Percentiles rank a stretch among this genome's conserved stretches.
These are phyloP conservation scores for Rasamsonia emersonii DNA, from an alignment of 2,329 filamentous ascomycete species.

Conservation along the genomic window DNA sequence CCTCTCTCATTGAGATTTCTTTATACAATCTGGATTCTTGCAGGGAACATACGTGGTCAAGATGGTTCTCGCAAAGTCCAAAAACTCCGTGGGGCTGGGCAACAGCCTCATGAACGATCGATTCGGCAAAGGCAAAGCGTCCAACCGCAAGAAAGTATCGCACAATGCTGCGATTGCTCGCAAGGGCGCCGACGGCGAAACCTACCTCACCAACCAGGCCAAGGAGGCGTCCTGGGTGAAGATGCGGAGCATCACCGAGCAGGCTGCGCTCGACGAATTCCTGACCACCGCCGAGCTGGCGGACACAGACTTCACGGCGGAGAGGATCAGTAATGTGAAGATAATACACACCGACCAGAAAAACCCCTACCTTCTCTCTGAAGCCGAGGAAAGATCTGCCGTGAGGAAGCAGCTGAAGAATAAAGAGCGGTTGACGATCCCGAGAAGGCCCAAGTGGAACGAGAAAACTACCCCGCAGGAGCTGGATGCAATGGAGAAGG, in stretches of 20 bases:
- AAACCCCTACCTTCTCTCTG: conserved; percentile 86
- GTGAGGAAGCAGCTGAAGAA: conserved; percentile 77
- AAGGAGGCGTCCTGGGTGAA: conserved; percentile 96
- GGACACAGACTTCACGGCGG: conserved; percentile 96
- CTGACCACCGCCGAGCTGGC: conserved; percentile 90
- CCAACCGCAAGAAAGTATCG: conserved; percentile 66
- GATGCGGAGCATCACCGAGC: conserved; percentile 98
- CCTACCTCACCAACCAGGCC: conserved; percentile 82
- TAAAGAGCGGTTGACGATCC: conserved; percentile 71
- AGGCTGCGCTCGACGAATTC: conserved; percentile 94
- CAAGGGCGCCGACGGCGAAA: conserved; percentile 66
- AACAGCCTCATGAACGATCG: conserved; percentile 98
- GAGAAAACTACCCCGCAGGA: conserved; percentile 72
- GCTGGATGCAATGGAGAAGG: conserved; percentile 69
- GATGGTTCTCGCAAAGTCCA: conserved; percentile 83
- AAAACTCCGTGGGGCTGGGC: conserved; percentile 88
- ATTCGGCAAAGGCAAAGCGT: conserved; percentile 85
- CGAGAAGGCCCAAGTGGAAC: conserved; percentile 84
- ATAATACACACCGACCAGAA: conserved; percentile 95
- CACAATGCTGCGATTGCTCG: conserved; percentile 59
- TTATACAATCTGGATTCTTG: conserved; percentile 1
- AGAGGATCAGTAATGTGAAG: conserved; percentile 98
- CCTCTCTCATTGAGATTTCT: too few relatives aligned
- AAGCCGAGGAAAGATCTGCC: conserved; percentile 69
- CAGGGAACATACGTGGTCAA: conserved; percentile 16